Evolutionary conservation across 164 flowering plant species (phyloP), one percentile per base, ranked within the genome.

Genomic region (Magnolia officinalis): DNA sequence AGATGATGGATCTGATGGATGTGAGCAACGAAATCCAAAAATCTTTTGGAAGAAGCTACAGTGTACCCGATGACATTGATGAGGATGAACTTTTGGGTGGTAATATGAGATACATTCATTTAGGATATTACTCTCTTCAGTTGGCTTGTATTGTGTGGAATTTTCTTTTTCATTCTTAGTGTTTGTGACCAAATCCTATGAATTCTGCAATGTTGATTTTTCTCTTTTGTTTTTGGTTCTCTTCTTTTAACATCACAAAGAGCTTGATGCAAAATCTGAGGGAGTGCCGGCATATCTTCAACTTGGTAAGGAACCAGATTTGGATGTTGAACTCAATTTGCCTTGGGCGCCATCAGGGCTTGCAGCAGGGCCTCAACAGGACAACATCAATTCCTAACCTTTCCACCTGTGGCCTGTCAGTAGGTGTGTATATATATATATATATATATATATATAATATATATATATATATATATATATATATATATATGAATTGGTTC

Each of bases 1-100:
- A 96, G 83, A 96, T 96, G 98, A 87, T 92, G 94, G 99, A 96
- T 81, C 82, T 96, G 82, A 92, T 96, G 99, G 98, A 94, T 81
- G 90, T 90, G 75, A 96, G 97, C 74, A 84, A 75, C 77, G 98
- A 96, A 82, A 94, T 96, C 78, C 97, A 94, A 90, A 98, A 96
- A 82, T 86, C 97, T 24, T 91, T 96, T 77, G 99, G 98, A 81
- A 86, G 97, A 84, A 92, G 95, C 87, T 96, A 94, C 79, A 89
- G 72, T 86, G 94, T 94, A 11, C 99, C 99, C 73, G 99, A 96
- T 86, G 99, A 94, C 82, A 86, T 96, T 80, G 98, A 96, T 80
- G 98, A 96, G 84, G 97, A 93, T 0, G 99, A 96, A 9, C 97
- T 96, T 68, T 83, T 96, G 97, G 97, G 97, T 29, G 99, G 99